Evolutionary conservation across 2,329 filamentous ascomycete genomes (phyloP), one percentile per base, ranked within the genome.

Genomic region (Pseudogymnoascus sp.): DNA sequence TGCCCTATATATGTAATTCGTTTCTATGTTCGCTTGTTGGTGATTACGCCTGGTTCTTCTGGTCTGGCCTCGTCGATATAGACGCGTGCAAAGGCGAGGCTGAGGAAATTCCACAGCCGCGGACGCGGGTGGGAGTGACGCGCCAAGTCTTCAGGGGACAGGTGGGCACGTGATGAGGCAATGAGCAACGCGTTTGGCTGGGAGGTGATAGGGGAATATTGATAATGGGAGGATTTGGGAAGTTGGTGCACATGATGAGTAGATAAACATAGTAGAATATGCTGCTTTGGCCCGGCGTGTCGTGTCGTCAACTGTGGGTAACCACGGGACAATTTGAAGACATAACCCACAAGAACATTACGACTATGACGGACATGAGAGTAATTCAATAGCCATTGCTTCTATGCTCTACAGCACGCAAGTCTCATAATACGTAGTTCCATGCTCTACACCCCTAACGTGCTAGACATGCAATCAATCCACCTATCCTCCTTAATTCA

Each of bases 51-150:
- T 54, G 2, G 22, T 25, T 2, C 22, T 4, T 43, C 37, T 30
- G 22, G 43, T 47, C 22, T 47, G 41, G 43, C 43, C 43, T 50
- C 25, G 43, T 54, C 4, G 25, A 2, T 54, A 2, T 9, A 6
- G 14, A 54, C 43, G 43, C 25, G 25, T 30, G 22, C 1, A 16
- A 16, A 25, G 22, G 43, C 43, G 43, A 54, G 43, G 43, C 43
- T 54, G 43, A 54, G 43, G 43, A 54, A 54, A 54, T 54, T 54
- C 43, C 43, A 32, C 43, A 30, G 43, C 43, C 43, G 25, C 18
- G 43, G 43, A 16, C 43, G n/a, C 43, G 43, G 43, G 43, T 54
- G 2, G 25, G 4, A 12, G 43, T 3, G 43, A 54, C 43, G 43
- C 43, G 43, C 43, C 43, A 54, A 54, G 43, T 2, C 1, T 32